Conservation (phyloP, 2,329 filamentous ascomycete species). For the Nigrograna mackinnonii region DNA sequence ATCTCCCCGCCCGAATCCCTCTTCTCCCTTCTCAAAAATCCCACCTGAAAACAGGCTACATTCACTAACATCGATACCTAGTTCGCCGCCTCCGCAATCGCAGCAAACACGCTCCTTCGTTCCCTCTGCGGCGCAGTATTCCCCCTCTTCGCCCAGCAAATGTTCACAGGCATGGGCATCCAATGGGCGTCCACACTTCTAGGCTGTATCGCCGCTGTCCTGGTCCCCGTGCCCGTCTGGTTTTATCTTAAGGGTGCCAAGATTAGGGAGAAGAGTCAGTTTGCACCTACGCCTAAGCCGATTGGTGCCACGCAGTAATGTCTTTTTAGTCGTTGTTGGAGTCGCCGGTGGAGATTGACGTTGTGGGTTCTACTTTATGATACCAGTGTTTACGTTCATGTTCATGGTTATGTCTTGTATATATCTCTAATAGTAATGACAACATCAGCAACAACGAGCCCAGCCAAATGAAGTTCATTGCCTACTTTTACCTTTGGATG, state of each 20-base stretch:
- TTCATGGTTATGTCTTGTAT: too few relatives aligned
- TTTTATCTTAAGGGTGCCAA: constrained; percentile 49
- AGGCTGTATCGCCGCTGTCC: constrained; percentile 45
- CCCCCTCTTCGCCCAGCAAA: constrained; percentile 59
- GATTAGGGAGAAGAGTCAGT: constrained; percentile 48
- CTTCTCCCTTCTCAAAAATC: not conserved
- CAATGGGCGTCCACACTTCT: constrained; percentile 51
- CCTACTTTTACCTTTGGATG: too few relatives aligned
- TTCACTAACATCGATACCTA: constrained; percentile 15
- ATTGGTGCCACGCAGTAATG: constrained; percentile 5
- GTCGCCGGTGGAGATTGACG: too few relatives aligned
- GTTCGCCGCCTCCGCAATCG: constrained; percentile 58
- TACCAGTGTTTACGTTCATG: too few relatives aligned
- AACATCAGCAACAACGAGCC: too few relatives aligned
- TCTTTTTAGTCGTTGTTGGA: too few relatives aligned
- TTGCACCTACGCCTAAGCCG: constrained; percentile 43
- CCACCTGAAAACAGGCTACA: not conserved
- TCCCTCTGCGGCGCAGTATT: constrained; percentile 55
- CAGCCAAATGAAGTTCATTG: too few relatives aligned
- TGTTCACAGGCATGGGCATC: constrained; percentile 59
- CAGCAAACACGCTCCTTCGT: constrained; percentile 59
- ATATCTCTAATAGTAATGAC: too few relatives aligned
- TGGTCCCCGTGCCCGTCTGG: constrained; percentile 50
- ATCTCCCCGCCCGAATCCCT: not conserved
- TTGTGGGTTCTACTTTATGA: too few relatives aligned